Percentiles rank a stretch among this genome's conserved stretches.
These are phyloP conservation scores for Phytopythium oedochilum DNA, from an alignment of 352 stramenopile genomes.

Conservation along the genomic window DNA sequence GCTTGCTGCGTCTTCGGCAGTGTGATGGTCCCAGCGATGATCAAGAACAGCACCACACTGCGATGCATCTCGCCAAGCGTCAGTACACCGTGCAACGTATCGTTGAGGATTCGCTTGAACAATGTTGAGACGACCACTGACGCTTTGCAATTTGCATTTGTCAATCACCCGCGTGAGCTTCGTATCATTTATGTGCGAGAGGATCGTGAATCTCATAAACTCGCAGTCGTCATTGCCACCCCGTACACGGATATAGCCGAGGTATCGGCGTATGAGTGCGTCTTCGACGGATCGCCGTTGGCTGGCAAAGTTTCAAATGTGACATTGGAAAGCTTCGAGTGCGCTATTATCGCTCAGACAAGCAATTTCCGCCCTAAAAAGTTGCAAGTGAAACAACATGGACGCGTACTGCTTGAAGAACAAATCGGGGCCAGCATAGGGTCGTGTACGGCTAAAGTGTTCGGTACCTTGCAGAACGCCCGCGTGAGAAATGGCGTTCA, in stretches of 20 bases:
- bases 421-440: conserved; percentile 4
- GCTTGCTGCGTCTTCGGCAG: conserved; percentile 33
- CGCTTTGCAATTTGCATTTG: conserved; percentile 16
- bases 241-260: not conserved
- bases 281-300: conserved; percentile 12
- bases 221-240: not conserved
- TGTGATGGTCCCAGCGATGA: conserved; percentile 12
- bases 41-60: conserved; percentile 23
- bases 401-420: conserved; percentile 10
- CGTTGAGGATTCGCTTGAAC: conserved; percentile 33
- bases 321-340: conserved; percentile 12
- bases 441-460: conserved; percentile 17
- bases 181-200: conserved; percentile 8
- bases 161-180: conserved; percentile 5
- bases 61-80: conserved; percentile 24
- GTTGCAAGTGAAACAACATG: not conserved
- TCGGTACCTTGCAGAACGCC: conserved; percentile 4
- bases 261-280: conserved; percentile 14
- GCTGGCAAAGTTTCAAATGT: conserved; percentile 12
- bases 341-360: conserved; percentile 2
- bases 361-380: conserved; percentile 8
- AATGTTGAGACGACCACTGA: conserved; percentile 28
- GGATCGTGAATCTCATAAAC: not conserved
- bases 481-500: conserved; percentile 12
- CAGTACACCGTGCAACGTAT: not conserved